Evolutionary conservation across 2,329 filamentous ascomycete species (phyloP).

Genomic region (Dactylellina leptospora): DNA sequence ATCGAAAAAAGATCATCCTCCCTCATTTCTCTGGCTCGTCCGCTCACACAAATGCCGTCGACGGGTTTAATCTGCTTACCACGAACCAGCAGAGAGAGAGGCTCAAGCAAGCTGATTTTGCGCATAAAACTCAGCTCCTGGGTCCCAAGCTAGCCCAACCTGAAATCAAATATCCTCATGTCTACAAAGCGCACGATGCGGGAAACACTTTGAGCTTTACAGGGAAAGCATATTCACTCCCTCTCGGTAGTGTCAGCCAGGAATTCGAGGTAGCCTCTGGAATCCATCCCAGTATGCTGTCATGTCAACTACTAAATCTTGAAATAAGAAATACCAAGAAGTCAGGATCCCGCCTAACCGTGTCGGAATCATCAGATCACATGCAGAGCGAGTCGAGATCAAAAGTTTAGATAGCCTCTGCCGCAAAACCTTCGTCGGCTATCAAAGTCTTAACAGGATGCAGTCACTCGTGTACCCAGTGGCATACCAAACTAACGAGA

Average conservation of each 20-base stretch:
- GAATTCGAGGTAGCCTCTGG: constrained; percentile 66
- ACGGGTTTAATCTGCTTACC: constrained; percentile 71
- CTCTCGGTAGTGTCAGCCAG: constrained; percentile 74
- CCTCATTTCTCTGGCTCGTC: constrained; percentile 58
- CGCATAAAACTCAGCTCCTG: constrained; percentile 81
- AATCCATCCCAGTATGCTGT: constrained; percentile 14
- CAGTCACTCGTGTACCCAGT: constrained; percentile 96
- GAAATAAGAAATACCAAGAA: constrained; percentile 81
- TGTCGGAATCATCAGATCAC: constrained; percentile 75
- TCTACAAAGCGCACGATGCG: constrained; percentile 83
- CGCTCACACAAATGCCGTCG: constrained; percentile 59
- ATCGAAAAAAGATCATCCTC: constrained; percentile 74
- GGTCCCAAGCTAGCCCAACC: constrained; percentile 74
- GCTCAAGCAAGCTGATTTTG: constrained; percentile 76
- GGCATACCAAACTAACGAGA: constrained; percentile 93
- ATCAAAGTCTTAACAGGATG: constrained; percentile 95
- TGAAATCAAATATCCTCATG: constrained; percentile 86
- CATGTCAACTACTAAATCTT: constrained; percentile 10
- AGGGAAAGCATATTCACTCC: constrained; percentile 84
- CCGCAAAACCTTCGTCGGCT: constrained; percentile 88
- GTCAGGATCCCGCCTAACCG: constrained; percentile 83
- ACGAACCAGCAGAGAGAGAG: constrained; percentile 80
- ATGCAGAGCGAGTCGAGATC: constrained; percentile 80
- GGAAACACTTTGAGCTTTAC: constrained; percentile 83
- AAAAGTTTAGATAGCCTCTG: constrained; percentile 87